Conservation (phyloP, 257 asterid genomes). For the Scutellaria galericulata region DNA sequence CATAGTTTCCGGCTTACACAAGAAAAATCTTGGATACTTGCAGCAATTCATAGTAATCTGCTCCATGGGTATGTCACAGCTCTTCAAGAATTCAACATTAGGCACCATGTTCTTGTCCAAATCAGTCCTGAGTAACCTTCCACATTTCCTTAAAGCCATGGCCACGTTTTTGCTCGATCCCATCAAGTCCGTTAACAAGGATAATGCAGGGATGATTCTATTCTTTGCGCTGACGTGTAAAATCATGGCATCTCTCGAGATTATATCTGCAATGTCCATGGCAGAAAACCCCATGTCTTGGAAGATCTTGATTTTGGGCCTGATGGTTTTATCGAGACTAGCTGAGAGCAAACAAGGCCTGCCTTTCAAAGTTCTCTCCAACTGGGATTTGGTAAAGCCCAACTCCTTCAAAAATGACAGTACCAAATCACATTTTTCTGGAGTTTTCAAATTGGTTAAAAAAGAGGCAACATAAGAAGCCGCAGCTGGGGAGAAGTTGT, state of each 20-base stretch:
- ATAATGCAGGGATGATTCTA: constrained; percentile 33
- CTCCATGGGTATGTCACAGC: constrained; percentile 43
- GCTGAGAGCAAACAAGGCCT: constrained; percentile 31
- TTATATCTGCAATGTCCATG: constrained; percentile 33
- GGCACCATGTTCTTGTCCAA: constrained; percentile 45
- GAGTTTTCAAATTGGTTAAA: constrained; percentile 24
- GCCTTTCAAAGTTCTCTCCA: constrained; percentile 37
- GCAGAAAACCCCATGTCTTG: constrained; percentile 48
- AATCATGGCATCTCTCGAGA: constrained; percentile 37
- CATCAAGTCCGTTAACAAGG: constrained; percentile 37
- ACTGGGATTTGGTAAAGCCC: constrained; percentile 52
- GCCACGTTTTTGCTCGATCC: constrained; percentile 42
- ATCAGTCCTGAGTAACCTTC: constrained; percentile 37
- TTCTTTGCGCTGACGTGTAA: constrained; percentile 30
- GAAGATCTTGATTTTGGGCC: constrained; percentile 52
- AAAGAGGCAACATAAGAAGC: constrained; percentile 42
- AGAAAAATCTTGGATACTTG: constrained; percentile 38
- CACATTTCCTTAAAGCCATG: constrained; percentile 30
- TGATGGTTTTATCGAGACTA: constrained; percentile 36
- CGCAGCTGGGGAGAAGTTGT: constrained; percentile 39
- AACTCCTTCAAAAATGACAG: constrained; percentile 41
- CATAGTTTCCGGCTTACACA: constrained; percentile 40
- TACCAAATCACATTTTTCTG: constrained; percentile 33
- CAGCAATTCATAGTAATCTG: constrained; percentile 21
- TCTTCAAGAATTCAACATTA: constrained; percentile 45